Conservation (phyloP, 1,284 basidiomycete genomes). For the Erythrobasidium hasegawianum region DNA sequence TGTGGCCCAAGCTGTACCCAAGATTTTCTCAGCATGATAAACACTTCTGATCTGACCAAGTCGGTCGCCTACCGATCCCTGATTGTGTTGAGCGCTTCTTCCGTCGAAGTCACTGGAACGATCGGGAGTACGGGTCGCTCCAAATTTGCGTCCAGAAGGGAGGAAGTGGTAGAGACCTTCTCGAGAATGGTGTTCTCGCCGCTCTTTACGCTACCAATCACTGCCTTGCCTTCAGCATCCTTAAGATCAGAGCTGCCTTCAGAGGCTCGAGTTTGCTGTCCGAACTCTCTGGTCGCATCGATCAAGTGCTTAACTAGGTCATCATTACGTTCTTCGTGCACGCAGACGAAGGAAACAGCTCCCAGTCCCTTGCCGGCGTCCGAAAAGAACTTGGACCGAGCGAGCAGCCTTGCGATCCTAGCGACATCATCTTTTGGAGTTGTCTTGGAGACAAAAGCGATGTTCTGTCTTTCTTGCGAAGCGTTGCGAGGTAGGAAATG, state of each 20-base stretch:
- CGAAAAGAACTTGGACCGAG: slow-evolving; percentile 2
- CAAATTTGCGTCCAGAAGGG: not conserved
- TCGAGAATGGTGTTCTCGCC: slow-evolving; percentile 1
- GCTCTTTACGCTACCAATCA: too few relatives aligned
- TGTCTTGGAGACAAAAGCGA: slow-evolving; percentile 8
- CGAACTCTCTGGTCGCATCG: not conserved
- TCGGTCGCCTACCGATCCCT: not conserved
- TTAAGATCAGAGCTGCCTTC: too few relatives aligned
- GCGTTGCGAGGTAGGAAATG: not conserved
- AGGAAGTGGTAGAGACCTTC: not conserved
- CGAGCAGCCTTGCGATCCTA: not conserved
- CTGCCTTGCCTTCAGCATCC: too few relatives aligned
- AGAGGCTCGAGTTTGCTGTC: too few relatives aligned
- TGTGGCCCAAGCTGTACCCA: too few relatives aligned
- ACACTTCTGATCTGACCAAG: too few relatives aligned
- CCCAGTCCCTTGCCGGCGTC: not conserved
- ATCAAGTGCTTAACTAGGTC: not conserved
- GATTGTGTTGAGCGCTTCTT: slow-evolving; percentile 6
- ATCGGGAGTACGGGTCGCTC: not conserved
- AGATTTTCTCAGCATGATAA: too few relatives aligned
- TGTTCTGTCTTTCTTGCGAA: not conserved
- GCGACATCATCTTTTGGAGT: not conserved
- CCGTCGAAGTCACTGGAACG: not conserved
- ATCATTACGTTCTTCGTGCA: not conserved
- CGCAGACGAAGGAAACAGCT: not conserved